Percentiles rank a stretch among this genome's conserved stretches.
Evolutionary conservation across 768 basidiomycete genomes (phyloP).

Genomic region (Lactarius vividus): DNA sequence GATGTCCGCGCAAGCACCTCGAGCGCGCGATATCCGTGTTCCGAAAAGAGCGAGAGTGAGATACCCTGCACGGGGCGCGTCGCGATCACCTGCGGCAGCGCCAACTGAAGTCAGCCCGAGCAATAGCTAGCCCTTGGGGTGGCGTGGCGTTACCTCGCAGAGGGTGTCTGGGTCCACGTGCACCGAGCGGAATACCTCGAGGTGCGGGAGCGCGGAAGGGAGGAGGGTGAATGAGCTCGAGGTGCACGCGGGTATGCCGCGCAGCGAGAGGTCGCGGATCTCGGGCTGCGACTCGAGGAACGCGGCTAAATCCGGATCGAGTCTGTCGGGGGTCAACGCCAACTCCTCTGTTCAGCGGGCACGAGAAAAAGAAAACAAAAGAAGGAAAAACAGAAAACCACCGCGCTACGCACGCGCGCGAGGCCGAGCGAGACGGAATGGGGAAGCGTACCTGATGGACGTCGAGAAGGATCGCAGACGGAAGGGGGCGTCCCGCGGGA

Average conservation of each 20-base stretch:
- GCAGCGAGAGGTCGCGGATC: constrained; percentile 52
- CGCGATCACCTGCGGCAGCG: constrained; percentile 38
- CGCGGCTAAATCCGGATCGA: constrained; percentile 42
- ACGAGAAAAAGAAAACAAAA: no score
- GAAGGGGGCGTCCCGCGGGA: constrained; percentile 42
- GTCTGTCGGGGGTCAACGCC: not conserved
- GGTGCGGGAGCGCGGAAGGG: constrained; percentile 44
- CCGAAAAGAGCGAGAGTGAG: constrained; percentile 51
- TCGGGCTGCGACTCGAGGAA: constrained; percentile 52
- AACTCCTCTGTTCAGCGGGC: not conserved
- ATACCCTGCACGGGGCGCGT: constrained; percentile 50
- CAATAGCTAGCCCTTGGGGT: no score
- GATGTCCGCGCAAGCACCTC: constrained; percentile 43
- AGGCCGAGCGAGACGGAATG: not conserved
- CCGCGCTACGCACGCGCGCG: no score
- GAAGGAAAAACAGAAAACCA: no score
- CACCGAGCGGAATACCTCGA: constrained; percentile 51
- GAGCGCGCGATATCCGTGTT: constrained; percentile 41
- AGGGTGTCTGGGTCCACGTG: constrained; percentile 49
- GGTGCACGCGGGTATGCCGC: constrained; percentile 46
- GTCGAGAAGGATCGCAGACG: constrained; percentile 49
- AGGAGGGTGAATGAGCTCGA: constrained; percentile 35
- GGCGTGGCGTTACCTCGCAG: constrained; percentile 13
- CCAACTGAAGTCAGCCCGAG: not conserved
- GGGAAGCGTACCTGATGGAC: constrained; percentile 46